Base-by-base conservation (phyloP, 352 stramenopile genomes). In the Phytophthora tubulina region DNA sequence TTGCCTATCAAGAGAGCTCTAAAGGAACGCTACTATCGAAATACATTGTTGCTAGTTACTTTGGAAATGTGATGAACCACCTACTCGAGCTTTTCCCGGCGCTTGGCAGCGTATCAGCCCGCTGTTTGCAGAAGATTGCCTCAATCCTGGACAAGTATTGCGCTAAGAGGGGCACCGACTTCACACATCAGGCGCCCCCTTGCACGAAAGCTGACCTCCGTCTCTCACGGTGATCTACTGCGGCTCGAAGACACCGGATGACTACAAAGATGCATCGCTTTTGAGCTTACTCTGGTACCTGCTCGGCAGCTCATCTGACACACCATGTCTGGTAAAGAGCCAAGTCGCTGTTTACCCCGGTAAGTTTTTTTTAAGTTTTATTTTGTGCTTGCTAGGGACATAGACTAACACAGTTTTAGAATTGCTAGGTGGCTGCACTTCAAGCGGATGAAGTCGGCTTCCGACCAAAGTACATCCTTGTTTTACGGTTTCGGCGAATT, bases 241-340 rank as follows among this genome's bases (percentile, higher is more conserved):
- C n/a, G n/a, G n/a, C n/a, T n/a, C n/a, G n/a, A n/a, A n/a, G n/a
- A n/a, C n/a, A n/a, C n/a, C 42, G 5, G 38, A 67, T 3, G 49
- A 60, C 49, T 67, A 60, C 48, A 60, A 60, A 36, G 60, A 67
- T 30, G 49, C 48, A 4, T 36, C 21, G 0, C 60, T 67, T 4
- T 4, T 67, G 5, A 54, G n/a, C 13, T 17, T 67, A 5, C 41
- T 54, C 21, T 67, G 60, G 60, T 67, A 67, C 54, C n/a, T 67
- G 14, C 27, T 67, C 4, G 60, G 60, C 2, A 41, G 50, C 9
- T 67, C 60, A 15, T 67, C 60, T 2, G 50, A 67, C 30, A 61
- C 15, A 6, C 17, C 31, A 7, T 67, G 38, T 31, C 33, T 60
- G 14, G 2, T 61, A 31, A 67, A 55, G n/a, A 32, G 48, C 10